Evolutionary conservation across 208 protist species (phyloP).

Genomic region (Acanthamoeba lenticulata): DNA sequence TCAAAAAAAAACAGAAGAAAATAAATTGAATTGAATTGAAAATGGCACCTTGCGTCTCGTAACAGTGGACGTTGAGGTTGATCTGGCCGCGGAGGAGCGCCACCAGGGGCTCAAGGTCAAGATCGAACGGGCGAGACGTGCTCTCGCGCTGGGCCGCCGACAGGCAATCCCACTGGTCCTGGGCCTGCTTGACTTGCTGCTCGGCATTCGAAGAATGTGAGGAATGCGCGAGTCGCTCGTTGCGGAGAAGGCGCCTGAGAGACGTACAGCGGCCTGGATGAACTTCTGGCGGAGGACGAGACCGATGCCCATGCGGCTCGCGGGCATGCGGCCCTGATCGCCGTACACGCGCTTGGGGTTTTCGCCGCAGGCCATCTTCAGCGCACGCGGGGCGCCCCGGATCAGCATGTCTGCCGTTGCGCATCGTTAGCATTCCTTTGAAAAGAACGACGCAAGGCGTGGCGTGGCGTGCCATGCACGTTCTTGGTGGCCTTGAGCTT

Average conservation of each 20-base stretch:
- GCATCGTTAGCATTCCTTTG: too few relatives aligned
- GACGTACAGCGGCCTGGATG: background rate
- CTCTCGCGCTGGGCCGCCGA: conserved; percentile 3
- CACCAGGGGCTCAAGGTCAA: conserved; percentile 65
- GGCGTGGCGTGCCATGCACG: background rate
- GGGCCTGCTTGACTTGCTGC: background rate
- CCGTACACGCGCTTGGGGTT: conserved; percentile 78
- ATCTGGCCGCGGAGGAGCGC: conserved; percentile 50
- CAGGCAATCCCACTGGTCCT: conserved; percentile 47
- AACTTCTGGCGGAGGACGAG: conserved; percentile 61
- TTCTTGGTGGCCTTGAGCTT: conserved; percentile 47
- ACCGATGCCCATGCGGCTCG: conserved; percentile 68
- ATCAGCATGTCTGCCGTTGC: conserved; percentile 74
- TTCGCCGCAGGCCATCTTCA: conserved; percentile 82
- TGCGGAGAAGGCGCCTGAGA: too few relatives aligned
- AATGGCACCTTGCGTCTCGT: conserved; percentile 57
- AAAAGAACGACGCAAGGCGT: too few relatives aligned
- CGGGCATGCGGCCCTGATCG: background rate
- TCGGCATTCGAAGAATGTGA: background rate
- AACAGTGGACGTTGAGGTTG: conserved; percentile 76
- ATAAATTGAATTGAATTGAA: background rate
- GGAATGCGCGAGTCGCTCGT: background rate
- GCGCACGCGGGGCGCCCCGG: background rate
- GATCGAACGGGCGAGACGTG: conserved; percentile 52
- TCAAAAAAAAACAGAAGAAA: background rate